Base-by-base conservation (phyloP, 805 yeast species). In the Metschnikowia dekortorum region DNA sequence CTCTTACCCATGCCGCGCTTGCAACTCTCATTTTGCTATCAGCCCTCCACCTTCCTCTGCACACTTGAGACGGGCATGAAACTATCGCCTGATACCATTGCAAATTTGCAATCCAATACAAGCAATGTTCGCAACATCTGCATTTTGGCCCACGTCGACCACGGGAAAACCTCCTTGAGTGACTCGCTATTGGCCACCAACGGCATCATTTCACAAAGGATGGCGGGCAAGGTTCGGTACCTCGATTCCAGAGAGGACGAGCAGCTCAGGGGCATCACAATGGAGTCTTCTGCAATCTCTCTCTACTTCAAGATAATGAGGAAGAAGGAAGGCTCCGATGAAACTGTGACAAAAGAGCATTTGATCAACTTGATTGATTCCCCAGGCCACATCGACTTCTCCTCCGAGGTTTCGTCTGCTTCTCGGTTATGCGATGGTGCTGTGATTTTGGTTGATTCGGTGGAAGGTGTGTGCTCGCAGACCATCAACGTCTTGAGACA, bases 321-420 rank as follows among this genome's bases (percentile, higher is more conserved):
- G 51, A 54, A 61, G 16, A 65, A 68, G 47, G 76, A 73, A 53
- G 57, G 53, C 18, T 33, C 58, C 6, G 68, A 63, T 0, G 59
- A 58, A 41, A 67, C 65, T 38, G 76, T 70, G 6, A 79, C 85
- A 37, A 81, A 81, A 39, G 97, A 94, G 62, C 87, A 88, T 67
- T 71, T 94, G 49, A 85, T 94, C 62, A 94, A 94, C 63, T 77
- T 94, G 60, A 92, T 94, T 51, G 99, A 94, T 68, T 92, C 98
- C 0, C 99, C 99, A 0, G 99, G 99, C n/a, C 99, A 94, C 61
- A 89, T 94, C 52, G 99, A 94, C 69, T 94, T 94, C 66, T 86
- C 96, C 1, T 86, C 95, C 10, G 99, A 94, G 64, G 99, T 94
- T 0, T 88, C 96, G 29, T 88, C 97, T 0, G 96, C 98, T 1